These are phyloP conservation scores for Aspergillus sclerotialis DNA, from an alignment of 2,329 filamentous ascomycete genomes.

Conservation along the genomic window DNA sequence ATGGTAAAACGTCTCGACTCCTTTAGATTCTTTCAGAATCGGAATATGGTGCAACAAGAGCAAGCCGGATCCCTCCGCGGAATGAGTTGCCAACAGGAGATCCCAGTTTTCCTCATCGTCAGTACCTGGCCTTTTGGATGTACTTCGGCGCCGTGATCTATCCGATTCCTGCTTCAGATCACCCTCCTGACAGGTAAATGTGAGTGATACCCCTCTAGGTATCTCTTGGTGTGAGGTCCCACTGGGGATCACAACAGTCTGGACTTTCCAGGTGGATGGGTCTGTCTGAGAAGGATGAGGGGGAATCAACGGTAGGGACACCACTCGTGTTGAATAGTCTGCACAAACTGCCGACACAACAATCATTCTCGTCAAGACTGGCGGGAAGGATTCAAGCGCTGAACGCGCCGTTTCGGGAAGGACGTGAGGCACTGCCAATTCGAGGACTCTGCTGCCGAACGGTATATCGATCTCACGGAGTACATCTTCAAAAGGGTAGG, in stretches of 20 bases:
- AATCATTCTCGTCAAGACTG: conserved; percentile 44
- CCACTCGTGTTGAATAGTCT: conserved; percentile 49
- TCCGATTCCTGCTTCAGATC: conserved; percentile 21
- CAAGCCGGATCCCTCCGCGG: conserved; percentile 37
- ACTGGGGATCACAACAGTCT: conserved; percentile 41
- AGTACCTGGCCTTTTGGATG: conserved; percentile 8
- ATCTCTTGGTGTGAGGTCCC: conserved; percentile 45
- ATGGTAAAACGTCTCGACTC: conserved; percentile 13
- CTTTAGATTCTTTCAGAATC: conserved; percentile 19
- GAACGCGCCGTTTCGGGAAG: conserved; percentile 36
- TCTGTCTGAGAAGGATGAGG: conserved; percentile 39
- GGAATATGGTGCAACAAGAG: conserved; percentile 40
- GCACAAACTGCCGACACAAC: conserved; percentile 50
- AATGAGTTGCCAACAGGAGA: conserved; percentile 41
- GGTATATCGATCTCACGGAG: conserved; percentile 50
- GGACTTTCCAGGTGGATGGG: conserved; percentile 33
- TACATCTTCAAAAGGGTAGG: conserved; percentile 48
- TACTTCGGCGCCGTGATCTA: conserved; percentile 22
- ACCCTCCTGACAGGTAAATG: conserved; percentile 42
- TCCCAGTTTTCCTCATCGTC: conserved; percentile 29
- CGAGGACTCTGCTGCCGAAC: conserved; percentile 47
- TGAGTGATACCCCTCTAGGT: conserved; percentile 45
- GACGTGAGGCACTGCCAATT: conserved; percentile 43
- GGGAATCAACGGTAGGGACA: conserved; percentile 49
- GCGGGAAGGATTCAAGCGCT: conserved; percentile 37